A percentile compares a stretch with the other conserved stretches of the same genome.
These are phyloP conservation scores for Phyllostachys edulis DNA, from an alignment of 176 grass and related monocot species.

Conservation along the genomic window DNA sequence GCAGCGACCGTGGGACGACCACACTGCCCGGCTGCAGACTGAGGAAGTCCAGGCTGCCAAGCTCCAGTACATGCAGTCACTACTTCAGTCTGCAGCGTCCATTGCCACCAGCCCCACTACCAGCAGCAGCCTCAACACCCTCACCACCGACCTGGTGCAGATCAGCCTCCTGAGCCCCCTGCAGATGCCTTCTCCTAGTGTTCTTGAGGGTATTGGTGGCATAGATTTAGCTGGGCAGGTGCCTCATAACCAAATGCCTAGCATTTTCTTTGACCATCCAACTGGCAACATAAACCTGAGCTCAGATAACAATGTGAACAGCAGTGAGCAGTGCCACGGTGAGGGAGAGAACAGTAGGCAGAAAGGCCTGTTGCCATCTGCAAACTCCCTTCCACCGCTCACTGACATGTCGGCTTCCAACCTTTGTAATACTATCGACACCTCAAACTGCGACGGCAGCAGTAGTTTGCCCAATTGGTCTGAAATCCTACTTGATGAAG, in stretches of 20 bases:
- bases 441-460: constrained; percentile 36
- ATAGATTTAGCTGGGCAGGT: constrained; percentile 27
- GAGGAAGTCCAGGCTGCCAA: constrained; percentile 41
- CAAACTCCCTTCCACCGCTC: constrained; percentile 58
- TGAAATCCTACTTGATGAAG: constrained; percentile 68
- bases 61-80: constrained; percentile 20
- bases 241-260: constrained; percentile 35
- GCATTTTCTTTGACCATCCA: constrained; percentile 32
- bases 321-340: neutral
- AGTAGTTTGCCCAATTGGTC: constrained; percentile 46
- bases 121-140: neutral
- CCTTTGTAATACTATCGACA: constrained; percentile 40
- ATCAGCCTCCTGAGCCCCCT: constrained; percentile 39
- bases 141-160: constrained; percentile 39
- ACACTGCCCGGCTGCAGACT: constrained; percentile 26
- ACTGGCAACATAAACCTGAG: constrained; percentile 22
- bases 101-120: neutral
- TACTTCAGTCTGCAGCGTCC: constrained; percentile 14
- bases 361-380: constrained; percentile 30
- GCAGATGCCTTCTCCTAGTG: constrained; percentile 43
- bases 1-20: constrained; percentile 34
- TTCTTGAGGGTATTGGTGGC: neutral
- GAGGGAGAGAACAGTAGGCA: constrained; percentile 30
- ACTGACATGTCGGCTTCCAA: constrained; percentile 42
- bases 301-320: constrained; percentile 1